Evolutionary conservation across 345 rosid genomes (phyloP).

Genomic region (Moricandia moricandioides): DNA sequence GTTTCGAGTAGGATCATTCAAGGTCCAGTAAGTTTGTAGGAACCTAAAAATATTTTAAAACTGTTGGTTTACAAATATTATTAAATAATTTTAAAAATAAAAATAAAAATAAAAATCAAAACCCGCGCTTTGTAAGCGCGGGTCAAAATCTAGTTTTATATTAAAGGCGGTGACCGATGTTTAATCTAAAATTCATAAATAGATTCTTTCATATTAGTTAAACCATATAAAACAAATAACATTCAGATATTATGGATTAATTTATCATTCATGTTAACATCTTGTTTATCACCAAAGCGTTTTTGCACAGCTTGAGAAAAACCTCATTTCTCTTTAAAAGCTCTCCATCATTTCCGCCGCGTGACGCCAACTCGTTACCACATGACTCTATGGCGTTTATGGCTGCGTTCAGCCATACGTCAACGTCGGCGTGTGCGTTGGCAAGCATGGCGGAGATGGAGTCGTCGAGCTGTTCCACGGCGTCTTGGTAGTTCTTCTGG

Average conservation of each 20-base stretch:
- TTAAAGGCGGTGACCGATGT: not conserved
- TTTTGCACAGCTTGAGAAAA: slow-evolving; percentile 42
- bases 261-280: not conserved
- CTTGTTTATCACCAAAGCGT: slow-evolving; percentile 41
- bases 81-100: too few species aligned
- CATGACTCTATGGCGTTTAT: slow-evolving; percentile 44
- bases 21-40: too few species aligned
- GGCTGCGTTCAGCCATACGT: slow-evolving; percentile 45
- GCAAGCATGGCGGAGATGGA: slow-evolving; percentile 48
- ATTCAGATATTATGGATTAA: not conserved
- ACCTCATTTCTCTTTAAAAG: slow-evolving; percentile 31
- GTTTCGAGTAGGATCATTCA: too few species aligned
- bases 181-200: not conserved
- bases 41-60: too few species aligned
- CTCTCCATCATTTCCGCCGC: slow-evolving; percentile 2
- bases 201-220: not conserved
- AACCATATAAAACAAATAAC: not conserved
- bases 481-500: slow-evolving; percentile 49
- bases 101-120: too few species aligned
- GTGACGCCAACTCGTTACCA: slow-evolving; percentile 29
- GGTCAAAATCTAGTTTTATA: too few species aligned
- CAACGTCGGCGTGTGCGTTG: slow-evolving; percentile 38
- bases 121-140: too few species aligned
- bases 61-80: too few species aligned
- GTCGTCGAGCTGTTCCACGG: slow-evolving; percentile 56